Evolutionary conservation across 1,139 yeast species (phyloP).

Genomic region (Saccharomyces hybrid): DNA sequence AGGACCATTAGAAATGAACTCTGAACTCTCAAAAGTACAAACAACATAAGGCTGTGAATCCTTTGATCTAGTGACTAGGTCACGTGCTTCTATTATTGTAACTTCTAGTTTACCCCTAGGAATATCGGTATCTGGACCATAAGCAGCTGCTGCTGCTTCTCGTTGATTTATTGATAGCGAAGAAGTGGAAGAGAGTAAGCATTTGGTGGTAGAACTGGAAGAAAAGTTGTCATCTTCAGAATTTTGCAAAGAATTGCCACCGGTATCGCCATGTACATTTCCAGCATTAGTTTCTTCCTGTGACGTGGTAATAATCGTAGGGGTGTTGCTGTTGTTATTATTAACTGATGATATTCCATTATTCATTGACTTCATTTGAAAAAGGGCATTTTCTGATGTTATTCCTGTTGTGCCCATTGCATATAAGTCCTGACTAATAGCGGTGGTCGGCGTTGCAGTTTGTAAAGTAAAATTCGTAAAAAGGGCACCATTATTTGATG

Average conservation of each 20-base stretch:
- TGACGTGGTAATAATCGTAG: constrained; percentile 15
- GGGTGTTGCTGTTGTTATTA: constrained; percentile 10
- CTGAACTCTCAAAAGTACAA: constrained; percentile 88
- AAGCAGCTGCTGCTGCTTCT: neutral
- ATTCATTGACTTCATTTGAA: constrained; percentile 27
- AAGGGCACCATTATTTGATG: constrained; percentile 6
- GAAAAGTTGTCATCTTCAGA: constrained; percentile 8
- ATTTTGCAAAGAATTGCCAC: neutral
- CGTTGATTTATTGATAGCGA: neutral
- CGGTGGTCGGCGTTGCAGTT: constrained; percentile 52
- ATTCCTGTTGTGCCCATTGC: constrained; percentile 67
- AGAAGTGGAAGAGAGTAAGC: neutral
- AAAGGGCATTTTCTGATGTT: constrained; percentile 31
- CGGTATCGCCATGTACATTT: neutral
- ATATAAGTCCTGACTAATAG: constrained; percentile 51
- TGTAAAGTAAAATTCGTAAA: constrained; percentile 29
- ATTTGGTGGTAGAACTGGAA: neutral
- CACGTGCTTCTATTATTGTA: constrained; percentile 70
- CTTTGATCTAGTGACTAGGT: constrained; percentile 46
- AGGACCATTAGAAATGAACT: constrained; percentile 78
- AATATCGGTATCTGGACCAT: constrained; percentile 32
- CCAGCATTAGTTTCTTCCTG: neutral
- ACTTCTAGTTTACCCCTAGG: constrained; percentile 81
- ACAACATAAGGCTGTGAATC: constrained; percentile 79
- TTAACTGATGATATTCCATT: constrained; percentile 10